Evolutionary conservation across 225 moss, liverwort and hornwort genomes (phyloP).

Genomic region (Climacium dendroides): DNA sequence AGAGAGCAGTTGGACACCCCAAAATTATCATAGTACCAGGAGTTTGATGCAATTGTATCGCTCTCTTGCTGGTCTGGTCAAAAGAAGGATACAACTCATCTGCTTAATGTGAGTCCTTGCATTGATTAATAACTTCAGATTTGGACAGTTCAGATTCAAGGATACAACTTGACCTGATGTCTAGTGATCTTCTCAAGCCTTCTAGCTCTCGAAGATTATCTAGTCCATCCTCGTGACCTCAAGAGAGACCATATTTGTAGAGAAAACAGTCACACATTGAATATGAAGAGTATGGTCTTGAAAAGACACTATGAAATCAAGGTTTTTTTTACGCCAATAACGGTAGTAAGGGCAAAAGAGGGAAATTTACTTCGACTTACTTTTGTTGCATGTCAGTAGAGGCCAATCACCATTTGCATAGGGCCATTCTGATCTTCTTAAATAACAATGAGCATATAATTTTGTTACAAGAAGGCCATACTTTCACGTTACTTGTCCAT

Average conservation of each 20-base stretch:
- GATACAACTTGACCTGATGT: too few relatives aligned
- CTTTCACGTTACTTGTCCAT: neutral
- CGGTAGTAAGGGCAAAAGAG: neutral
- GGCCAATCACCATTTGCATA: neutral
- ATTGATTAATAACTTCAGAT: neutral
- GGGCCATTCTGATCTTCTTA: neutral
- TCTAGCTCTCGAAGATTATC: neutral
- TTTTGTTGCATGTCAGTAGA: too few relatives aligned
- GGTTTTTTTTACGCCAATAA: too few relatives aligned
- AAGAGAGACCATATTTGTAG: neutral
- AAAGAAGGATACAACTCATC: neutral
- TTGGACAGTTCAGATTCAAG: too few relatives aligned
- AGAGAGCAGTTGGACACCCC: neutral
- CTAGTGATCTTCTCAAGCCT: neutral
- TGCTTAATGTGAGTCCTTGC: neutral
- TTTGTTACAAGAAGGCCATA: neutral
- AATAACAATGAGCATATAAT: neutral
- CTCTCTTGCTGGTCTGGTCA: neutral
- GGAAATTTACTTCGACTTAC: neutral
- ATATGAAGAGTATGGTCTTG: neutral
- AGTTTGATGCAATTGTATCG: neutral
- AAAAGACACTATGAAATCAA: neutral
- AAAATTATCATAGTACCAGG: neutral
- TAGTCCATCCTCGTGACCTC: neutral
- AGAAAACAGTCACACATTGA: neutral